Conservation (phyloP, 2,329 filamentous ascomycete genomes). For the Phaeosphaeriaceae sp. region DNA sequence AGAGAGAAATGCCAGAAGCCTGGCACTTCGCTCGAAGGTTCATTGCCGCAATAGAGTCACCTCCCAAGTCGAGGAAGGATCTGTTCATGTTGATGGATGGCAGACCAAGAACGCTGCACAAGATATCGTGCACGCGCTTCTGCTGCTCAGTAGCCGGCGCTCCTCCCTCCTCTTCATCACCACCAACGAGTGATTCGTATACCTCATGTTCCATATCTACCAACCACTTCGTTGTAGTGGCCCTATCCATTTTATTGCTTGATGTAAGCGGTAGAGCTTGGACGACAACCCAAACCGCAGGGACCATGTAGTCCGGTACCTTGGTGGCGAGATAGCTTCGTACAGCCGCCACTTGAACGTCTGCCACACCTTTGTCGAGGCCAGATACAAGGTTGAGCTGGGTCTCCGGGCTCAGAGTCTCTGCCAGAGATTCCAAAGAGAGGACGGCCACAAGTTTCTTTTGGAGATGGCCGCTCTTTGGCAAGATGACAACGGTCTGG, state of each 20-base stretch:
- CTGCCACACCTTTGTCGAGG: not conserved
- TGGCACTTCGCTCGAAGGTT: slow-evolving; percentile 26
- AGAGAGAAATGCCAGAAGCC: slow-evolving; percentile 14
- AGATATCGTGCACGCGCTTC: slow-evolving; percentile 20
- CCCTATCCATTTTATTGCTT: slow-evolving; percentile 22
- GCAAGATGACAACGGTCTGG: slow-evolving; percentile 11
- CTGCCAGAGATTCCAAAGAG: not conserved
- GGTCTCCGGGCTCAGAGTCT: not conserved
- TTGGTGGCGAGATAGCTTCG: slow-evolving; percentile 4
- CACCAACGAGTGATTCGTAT: slow-evolving; percentile 12
- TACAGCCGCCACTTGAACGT: not conserved
- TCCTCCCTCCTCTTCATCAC: slow-evolving; percentile 11
- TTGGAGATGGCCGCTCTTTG: slow-evolving; percentile 7
- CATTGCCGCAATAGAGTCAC: slow-evolving; percentile 36
- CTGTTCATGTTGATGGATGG: slow-evolving; percentile 13
- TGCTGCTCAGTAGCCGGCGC: slow-evolving; percentile 18
- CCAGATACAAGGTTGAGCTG: slow-evolving; percentile 2
- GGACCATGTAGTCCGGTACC: slow-evolving; percentile 28
- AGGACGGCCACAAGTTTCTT: slow-evolving; percentile 21
- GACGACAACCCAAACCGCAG: slow-evolving; percentile 36
- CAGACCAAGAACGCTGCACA: slow-evolving; percentile 37
- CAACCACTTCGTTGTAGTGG: slow-evolving; percentile 27
- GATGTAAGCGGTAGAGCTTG: slow-evolving; percentile 28
- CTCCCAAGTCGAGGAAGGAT: slow-evolving; percentile 27
- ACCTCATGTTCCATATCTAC: slow-evolving; percentile 12